Conservation (phyloP, 2,329 filamentous ascomycete genomes). For the Microdochium nivale region DNA sequence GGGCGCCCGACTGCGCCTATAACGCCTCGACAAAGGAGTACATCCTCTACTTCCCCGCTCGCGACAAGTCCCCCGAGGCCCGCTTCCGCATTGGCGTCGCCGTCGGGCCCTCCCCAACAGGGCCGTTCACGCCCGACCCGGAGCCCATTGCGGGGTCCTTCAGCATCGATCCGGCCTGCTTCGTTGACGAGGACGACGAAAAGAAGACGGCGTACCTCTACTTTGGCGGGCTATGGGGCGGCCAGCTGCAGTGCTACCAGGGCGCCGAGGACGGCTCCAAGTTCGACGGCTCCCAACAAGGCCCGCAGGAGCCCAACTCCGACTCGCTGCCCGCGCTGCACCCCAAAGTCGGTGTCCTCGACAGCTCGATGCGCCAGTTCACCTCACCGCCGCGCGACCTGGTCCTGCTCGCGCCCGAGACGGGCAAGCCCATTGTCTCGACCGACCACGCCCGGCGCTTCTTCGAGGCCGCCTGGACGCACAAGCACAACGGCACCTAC, state of each 20-base stretch:
- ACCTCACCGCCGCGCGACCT: constrained; percentile 47
- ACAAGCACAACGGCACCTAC: constrained; percentile 61
- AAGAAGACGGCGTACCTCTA: constrained; percentile 54
- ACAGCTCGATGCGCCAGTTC: constrained; percentile 58
- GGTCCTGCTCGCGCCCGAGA: constrained; percentile 53
- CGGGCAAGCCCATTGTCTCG: constrained; percentile 48
- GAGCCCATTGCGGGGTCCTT: constrained; percentile 60
- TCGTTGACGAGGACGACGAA: constrained; percentile 60
- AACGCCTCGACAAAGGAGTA: constrained; percentile 54
- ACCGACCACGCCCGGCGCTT: constrained; percentile 68
- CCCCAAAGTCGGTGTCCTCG: constrained; percentile 58
- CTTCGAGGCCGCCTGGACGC: constrained; percentile 76
- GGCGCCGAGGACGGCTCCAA: constrained; percentile 29
- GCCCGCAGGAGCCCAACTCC: constrained; percentile 47
- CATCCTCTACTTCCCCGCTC: constrained; percentile 70
- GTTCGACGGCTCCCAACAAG: constrained; percentile 47
- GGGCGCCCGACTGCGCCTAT: constrained; percentile 68
- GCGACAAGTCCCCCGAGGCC: constrained; percentile 48
- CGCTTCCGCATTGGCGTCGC: constrained; percentile 72
- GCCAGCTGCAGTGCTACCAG: constrained; percentile 70
- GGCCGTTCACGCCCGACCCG: constrained; percentile 60
- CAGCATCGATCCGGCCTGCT: constrained; percentile 68
- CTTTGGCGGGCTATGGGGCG: constrained; percentile 75
- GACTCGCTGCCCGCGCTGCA: constrained; percentile 52
- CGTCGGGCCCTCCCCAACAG: constrained; percentile 51